A percentile compares a stretch with the other conserved stretches of the same genome.
phyloP scores from a whole-genome alignment of 306 rosid genomes.

The Lathyrus sativus region DNA sequence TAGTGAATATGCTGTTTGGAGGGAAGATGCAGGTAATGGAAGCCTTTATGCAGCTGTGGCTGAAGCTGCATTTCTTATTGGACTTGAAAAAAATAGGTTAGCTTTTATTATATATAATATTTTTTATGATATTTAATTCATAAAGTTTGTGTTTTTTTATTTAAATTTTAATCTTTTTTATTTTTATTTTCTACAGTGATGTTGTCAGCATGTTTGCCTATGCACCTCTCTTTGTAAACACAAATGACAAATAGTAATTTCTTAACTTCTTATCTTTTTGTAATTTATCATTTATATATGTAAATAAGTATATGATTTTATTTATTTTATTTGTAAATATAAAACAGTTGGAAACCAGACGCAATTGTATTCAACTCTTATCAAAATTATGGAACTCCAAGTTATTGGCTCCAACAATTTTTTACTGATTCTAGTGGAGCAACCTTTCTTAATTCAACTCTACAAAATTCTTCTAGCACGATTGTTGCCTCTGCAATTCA shows the following conservation, averaged over 20 bases:
- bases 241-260: conserved; percentile 44
- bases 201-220: conserved; percentile 55
- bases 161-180: not conserved
- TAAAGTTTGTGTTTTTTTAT: not conserved
- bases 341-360: conserved; percentile 68
- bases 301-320: not conserved
- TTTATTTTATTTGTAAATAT: not conserved
- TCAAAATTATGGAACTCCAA: conserved; percentile 68
- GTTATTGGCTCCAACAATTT: conserved; percentile 69
- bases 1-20: conserved; percentile 81
- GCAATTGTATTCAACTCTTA: conserved; percentile 70
- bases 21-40: conserved; percentile 60
- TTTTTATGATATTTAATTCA: conserved; percentile 3
- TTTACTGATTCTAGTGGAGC: conserved; percentile 70
- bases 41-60: conserved; percentile 59
- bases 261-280: not conserved
- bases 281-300: not conserved
- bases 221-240: no score
- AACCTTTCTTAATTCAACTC: conserved; percentile 52
- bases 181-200: conserved; percentile 50
- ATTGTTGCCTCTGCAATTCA: conserved; percentile 64
- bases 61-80: no score
- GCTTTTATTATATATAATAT: no score
- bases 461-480: conserved; percentile 37
- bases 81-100: no score